These are phyloP conservation scores for Xerocomus amazonicus DNA, from an alignment of 1,284 basidiomycete species.

Conservation along the genomic window DNA sequence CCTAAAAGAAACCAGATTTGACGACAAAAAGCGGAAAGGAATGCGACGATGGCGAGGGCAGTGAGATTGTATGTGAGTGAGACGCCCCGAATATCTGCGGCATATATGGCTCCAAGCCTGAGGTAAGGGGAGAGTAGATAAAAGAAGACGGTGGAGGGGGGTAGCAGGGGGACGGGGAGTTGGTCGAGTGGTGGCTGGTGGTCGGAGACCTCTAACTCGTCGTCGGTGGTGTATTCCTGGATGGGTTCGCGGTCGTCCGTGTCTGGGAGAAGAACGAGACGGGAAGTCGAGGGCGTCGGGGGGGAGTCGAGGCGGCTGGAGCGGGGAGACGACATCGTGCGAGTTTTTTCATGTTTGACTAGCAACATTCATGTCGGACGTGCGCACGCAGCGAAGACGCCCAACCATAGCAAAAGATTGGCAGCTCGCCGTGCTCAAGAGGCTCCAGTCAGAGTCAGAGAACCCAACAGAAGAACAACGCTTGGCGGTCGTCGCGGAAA, in stretches of 20 bases:
- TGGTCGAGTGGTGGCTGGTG: slow-evolving; percentile 41
- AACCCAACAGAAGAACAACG: slow-evolving; percentile 26
- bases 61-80: slow-evolving; percentile 49
- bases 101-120: slow-evolving; percentile 63
- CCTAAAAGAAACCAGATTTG: slow-evolving; percentile 74
- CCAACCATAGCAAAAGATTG: slow-evolving; percentile 26
- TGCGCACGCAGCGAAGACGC: slow-evolving; percentile 6
- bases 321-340: slow-evolving; percentile 10
- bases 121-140: slow-evolving; percentile 67
- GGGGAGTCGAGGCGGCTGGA: slow-evolving; percentile 11
- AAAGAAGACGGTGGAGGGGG: slow-evolving; percentile 57
- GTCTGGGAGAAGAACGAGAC: slow-evolving; percentile 60
- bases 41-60: slow-evolving; percentile 51
- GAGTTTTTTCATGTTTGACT: slow-evolving; percentile 15
- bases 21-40: slow-evolving; percentile 55
- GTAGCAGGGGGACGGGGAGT: slow-evolving; percentile 49
- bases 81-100: slow-evolving; percentile 43
- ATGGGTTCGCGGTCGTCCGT: slow-evolving; percentile 33
- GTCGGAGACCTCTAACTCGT: slow-evolving; percentile 34
- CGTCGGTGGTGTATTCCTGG: slow-evolving; percentile 51
- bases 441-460: slow-evolving; percentile 19
- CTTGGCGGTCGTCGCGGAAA: slow-evolving; percentile 23
- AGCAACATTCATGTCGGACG: not conserved
- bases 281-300: slow-evolving; percentile 37
- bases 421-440: slow-evolving; percentile 31